These are phyloP conservation scores for Starmerella floris DNA, from an alignment of 805 yeast species.

Conservation along the genomic window DNA sequence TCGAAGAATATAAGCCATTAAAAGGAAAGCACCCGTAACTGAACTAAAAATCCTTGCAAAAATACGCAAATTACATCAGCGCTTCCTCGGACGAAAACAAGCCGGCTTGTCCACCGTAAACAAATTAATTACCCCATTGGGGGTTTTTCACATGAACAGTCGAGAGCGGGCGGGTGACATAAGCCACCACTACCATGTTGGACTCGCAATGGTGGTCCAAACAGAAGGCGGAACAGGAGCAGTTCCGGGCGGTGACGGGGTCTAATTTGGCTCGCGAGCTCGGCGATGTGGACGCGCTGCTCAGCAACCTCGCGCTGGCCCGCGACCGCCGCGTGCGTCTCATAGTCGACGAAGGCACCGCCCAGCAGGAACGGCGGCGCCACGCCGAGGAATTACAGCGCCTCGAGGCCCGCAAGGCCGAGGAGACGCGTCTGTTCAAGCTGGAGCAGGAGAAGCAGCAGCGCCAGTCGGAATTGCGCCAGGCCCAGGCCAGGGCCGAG, in stretches of 20 bases:
- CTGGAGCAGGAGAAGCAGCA: neutral
- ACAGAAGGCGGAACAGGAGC: neutral
- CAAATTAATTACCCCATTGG: no score
- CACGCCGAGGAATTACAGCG: slow-evolving; percentile 1
- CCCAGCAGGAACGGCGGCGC: slow-evolving; percentile 4
- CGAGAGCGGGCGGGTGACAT: no score
- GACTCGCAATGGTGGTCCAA: slow-evolving; percentile 3
- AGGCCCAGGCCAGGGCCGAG: slow-evolving; percentile 1
- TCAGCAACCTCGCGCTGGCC: slow-evolving; percentile 2
- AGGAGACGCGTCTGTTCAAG: neutral
- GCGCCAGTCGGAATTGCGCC: neutral
- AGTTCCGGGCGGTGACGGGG: neutral
- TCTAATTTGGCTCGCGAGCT: neutral
- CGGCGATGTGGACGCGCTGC: slow-evolving; percentile 4
- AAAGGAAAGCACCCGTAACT: no score
- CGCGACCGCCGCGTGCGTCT: slow-evolving; percentile 1
- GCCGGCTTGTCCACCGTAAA: no score
- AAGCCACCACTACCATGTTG: no score
- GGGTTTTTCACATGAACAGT: no score
- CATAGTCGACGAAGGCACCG: neutral
- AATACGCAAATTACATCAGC: no score
- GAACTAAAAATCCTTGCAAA: no score
- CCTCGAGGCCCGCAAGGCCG: neutral
- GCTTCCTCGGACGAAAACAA: no score
- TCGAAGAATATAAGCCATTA: no score